These are phyloP conservation scores for Zea luxurians DNA, from an alignment of 176 grass and related monocot species.

Conservation along the genomic window DNA sequence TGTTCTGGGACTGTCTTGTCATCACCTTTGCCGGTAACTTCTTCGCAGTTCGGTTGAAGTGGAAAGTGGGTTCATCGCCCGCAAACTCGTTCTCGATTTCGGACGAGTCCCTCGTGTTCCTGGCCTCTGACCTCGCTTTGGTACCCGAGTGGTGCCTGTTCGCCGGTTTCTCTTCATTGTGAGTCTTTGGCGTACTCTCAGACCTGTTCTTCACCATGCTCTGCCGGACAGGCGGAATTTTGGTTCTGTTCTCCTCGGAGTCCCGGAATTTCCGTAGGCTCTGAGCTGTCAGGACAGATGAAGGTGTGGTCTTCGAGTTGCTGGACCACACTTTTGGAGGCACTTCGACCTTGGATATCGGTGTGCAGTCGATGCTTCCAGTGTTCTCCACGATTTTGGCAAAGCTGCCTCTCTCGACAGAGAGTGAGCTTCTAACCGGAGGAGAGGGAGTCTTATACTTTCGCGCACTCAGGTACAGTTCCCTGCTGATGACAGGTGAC, in stretches of 20 bases:
- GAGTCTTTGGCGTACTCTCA: slow-evolving; percentile 33
- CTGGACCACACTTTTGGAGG: slow-evolving; percentile 32
- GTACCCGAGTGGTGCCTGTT: not conserved
- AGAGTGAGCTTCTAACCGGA: slow-evolving; percentile 57
- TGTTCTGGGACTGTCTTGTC: slow-evolving; percentile 52
- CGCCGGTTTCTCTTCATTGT: slow-evolving; percentile 26
- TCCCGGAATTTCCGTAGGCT: slow-evolving; percentile 55
- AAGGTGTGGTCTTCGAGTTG: slow-evolving; percentile 32
- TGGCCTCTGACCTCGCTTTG: slow-evolving; percentile 32
- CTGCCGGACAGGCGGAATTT: slow-evolving; percentile 28
- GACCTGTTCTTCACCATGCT: slow-evolving; percentile 42
- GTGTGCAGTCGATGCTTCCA: slow-evolving; percentile 44
- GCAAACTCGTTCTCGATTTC: slow-evolving; percentile 60
- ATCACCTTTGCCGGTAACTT: slow-evolving; percentile 32
- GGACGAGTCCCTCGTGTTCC: slow-evolving; percentile 27
- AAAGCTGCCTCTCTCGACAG: slow-evolving; percentile 45
- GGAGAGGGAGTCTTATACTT: slow-evolving; percentile 64
- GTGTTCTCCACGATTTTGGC: slow-evolving; percentile 42
- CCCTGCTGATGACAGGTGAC: slow-evolving; percentile 49
- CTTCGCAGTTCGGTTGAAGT: slow-evolving; percentile 39
- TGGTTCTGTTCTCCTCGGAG: slow-evolving; percentile 59
- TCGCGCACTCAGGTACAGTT: slow-evolving; percentile 39
- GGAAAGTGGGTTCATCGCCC: slow-evolving; percentile 32
- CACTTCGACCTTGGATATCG: slow-evolving; percentile 36
- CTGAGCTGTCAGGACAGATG: slow-evolving; percentile 46